Percentiles rank a stretch among this genome's conserved stretches.
These are phyloP conservation scores for Ogataea hybrid DNA, from an alignment of 1,139 yeast genomes.

Conservation along the genomic window DNA sequence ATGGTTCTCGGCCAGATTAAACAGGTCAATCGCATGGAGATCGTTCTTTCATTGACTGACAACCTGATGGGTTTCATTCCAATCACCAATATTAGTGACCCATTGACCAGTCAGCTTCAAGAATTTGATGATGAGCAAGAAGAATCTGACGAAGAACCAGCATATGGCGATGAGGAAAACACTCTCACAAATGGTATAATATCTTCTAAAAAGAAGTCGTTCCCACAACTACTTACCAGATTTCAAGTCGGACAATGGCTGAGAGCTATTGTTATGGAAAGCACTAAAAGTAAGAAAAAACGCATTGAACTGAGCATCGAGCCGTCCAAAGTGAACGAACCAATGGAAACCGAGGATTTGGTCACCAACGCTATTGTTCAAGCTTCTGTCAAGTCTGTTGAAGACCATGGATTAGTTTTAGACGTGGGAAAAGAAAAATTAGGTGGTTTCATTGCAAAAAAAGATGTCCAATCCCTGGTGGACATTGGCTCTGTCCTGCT, in stretches of 20 bases:
- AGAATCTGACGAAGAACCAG: conserved; percentile 21
- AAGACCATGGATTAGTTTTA: conserved; percentile 87
- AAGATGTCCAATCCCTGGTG: conserved; percentile 44
- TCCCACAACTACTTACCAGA: conserved; percentile 54
- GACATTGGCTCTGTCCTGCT: conserved; percentile 49
- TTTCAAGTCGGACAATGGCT: conserved; percentile 84
- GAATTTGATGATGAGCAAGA: conserved; percentile 42
- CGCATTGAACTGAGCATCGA: conserved; percentile 73
- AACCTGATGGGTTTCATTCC: conserved; percentile 79
- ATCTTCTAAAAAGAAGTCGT: conserved; percentile 36
- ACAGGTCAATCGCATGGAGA: conserved; percentile 57
- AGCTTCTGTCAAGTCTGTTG: conserved; percentile 72
- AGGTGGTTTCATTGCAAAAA: conserved; percentile 76
- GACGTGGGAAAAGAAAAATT: conserved; percentile 58
- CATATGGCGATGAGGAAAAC: conserved; percentile 35
- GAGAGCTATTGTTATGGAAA: conserved; percentile 65
- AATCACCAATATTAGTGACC: conserved; percentile 69
- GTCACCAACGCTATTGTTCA: conserved; percentile 65
- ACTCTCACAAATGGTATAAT: conserved; percentile 28
- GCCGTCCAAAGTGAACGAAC: conserved; percentile 66
- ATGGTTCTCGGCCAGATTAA: conserved; percentile 73
- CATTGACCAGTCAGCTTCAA: conserved; percentile 56
- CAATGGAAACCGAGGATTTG: conserved; percentile 59
- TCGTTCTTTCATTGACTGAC: conserved; percentile 77
- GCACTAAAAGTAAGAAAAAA: conserved; percentile 44